Base-by-base conservation (phyloP, 2,329 filamentous ascomycete genomes). In the Fusarium austroafricanum region DNA sequence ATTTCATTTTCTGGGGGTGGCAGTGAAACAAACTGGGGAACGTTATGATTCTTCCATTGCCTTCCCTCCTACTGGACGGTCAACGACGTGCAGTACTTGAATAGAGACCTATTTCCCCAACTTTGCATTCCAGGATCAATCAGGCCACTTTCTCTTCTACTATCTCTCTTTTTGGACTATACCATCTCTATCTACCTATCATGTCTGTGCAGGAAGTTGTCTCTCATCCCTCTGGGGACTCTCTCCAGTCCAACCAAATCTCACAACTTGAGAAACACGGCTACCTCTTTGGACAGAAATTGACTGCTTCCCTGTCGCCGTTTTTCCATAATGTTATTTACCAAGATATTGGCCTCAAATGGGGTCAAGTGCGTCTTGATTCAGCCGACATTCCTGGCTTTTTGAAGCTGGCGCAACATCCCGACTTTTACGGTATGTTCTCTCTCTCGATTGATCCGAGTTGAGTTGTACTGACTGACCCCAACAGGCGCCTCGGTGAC, bases 401-500 rank as follows among this genome's bases (percentile, higher is more conserved):
- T 69, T 74, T 87, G 21, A 66, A 80, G 20, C 79, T 90, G 10
- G 82, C 87, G 33, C 81, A 83, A 61, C 79, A 89, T 66, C 84
- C 86, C 17, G 81, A 84, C 68, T 91, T 89, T 76, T 90, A 89
- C 73, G 89, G 89, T 85, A 79, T 40, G 80, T 49, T 17, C 29
- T n/a, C n/a, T 40, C 5, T 18, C n/a, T 31, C 10, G 26, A 44
- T 18, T 11, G 8, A 14, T 40, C n/a, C 14, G 14, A 8, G 14
- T 33, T 10, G 5, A 49, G 6, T 9, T 26, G 58, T 23, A 23
- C 35, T 38, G 20, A 39, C 10, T 42, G 18, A 42, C 4, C 29
- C 18, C 10, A 6, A 6, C 3, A 86, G 90, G 90, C 55, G 87
- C 90, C 21, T 88, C 90, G 5, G 89, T 95, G 37, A 95, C 92